Conservation (phyloP, 2,329 filamentous ascomycete species). For the Hymenoscyphus linearis region DNA sequence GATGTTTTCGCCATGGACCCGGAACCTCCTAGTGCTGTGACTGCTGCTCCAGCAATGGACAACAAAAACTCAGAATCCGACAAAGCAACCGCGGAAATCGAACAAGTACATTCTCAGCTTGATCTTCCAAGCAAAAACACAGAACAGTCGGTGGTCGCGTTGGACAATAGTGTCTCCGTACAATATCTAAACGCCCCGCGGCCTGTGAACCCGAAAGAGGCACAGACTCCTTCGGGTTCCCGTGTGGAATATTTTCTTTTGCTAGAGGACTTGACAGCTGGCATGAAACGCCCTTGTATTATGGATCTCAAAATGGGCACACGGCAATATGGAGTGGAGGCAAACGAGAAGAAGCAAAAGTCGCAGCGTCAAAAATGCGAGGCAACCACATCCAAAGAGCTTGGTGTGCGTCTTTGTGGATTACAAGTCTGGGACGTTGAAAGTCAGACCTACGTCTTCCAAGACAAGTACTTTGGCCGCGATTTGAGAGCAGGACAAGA, state of each 20-base stretch:
- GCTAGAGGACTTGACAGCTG: slow-evolving; percentile 89
- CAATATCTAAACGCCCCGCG: slow-evolving; percentile 40
- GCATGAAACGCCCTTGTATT: slow-evolving; percentile 94
- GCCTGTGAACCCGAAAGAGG: slow-evolving; percentile 73
- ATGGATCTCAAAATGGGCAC: slow-evolving; percentile 99
- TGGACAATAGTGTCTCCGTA: slow-evolving; percentile 9
- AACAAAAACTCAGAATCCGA: not conserved
- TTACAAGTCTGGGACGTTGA: slow-evolving; percentile 93
- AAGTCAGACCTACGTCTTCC: slow-evolving; percentile 81
- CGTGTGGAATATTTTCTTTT: slow-evolving; percentile 90
- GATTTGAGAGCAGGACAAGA: slow-evolving; percentile 80
- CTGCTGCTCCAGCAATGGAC: not conserved
- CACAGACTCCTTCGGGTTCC: slow-evolving; percentile 54
- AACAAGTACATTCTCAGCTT: not conserved
- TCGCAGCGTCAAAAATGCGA: slow-evolving; percentile 93
- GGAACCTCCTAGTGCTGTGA: slow-evolving; percentile 18
- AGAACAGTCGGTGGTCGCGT: slow-evolving; percentile 7
- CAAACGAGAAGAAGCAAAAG: slow-evolving; percentile 82
- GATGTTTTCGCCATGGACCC: slow-evolving; percentile 65
- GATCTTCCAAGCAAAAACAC: not conserved
- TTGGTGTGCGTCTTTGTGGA: slow-evolving; percentile 90
- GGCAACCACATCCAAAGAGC: slow-evolving; percentile 81
- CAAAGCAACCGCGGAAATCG: not conserved
- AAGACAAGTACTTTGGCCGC: slow-evolving; percentile 96
- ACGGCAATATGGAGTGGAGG: slow-evolving; percentile 91